Evolutionary conservation across 1,139 yeast species (phyloP).

Genomic region (Magnusiomyces sp.): DNA sequence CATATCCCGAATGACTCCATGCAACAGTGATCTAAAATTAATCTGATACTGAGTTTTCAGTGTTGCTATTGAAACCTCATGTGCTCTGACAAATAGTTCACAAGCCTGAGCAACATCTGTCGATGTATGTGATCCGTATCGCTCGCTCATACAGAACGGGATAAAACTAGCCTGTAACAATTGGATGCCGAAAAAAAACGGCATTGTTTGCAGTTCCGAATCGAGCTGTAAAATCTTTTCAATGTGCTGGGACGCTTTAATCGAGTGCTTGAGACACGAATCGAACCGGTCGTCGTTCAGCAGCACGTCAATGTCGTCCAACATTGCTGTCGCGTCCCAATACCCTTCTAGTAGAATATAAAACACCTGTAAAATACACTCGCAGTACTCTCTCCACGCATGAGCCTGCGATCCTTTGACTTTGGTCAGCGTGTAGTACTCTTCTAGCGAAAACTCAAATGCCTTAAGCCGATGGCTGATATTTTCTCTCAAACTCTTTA

Average conservation of each 20-base stretch:
- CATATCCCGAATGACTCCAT: conserved; percentile 22
- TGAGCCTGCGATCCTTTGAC: conserved; percentile 11
- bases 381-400: conserved; percentile 24
- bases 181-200: conserved; percentile 27
- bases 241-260: conserved; percentile 24
- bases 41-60: conserved; percentile 30
- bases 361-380: conserved; percentile 22
- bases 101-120: conserved; percentile 29
- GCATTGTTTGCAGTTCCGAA: conserved; percentile 24
- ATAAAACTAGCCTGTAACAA: conserved; percentile 25
- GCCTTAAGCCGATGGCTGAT: conserved; percentile 20
- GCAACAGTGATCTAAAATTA: conserved; percentile 27
- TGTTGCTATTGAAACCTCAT: conserved; percentile 30
- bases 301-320: conserved; percentile 21
- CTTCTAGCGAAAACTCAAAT: conserved; percentile 21
- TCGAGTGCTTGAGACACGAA: conserved; percentile 22
- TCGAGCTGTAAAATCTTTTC: conserved; percentile 22
- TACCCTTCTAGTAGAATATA: conserved; percentile 21
- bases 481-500: conserved; percentile 18
- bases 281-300: conserved; percentile 22
- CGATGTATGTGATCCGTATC: conserved; percentile 26
- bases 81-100: conserved; percentile 29
- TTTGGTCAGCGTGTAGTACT: conserved; percentile 13
- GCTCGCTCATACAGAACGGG: conserved; percentile 26
- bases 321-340: conserved; percentile 25